Evolutionary conservation across 169 alveolate species (phyloP).

Genomic region (Theileria orientalis): DNA sequence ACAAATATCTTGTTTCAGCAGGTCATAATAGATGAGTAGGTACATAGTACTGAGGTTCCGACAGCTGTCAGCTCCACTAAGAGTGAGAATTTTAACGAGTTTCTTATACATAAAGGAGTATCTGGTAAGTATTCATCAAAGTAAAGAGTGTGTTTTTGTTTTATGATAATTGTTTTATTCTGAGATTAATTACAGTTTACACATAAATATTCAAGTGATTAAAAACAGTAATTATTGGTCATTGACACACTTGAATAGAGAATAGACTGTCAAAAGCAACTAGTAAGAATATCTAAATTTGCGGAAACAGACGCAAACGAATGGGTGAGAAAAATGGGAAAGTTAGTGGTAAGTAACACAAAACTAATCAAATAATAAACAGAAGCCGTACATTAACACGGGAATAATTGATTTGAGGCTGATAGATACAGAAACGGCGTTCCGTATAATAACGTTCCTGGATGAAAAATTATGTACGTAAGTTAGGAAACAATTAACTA

Average conservation of each 20-base stretch:
- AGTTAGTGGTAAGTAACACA: slow-evolving; percentile 66
- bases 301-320: slow-evolving; percentile 87
- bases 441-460: slow-evolving; percentile 80
- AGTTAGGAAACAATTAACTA: neutral
- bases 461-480: slow-evolving; percentile 77
- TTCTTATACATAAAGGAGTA: slow-evolving; percentile 74
- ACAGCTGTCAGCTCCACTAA: slow-evolving; percentile 79
- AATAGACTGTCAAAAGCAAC: slow-evolving; percentile 24
- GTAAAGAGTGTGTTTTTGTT: neutral
- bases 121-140: slow-evolving; percentile 51
- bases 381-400: slow-evolving; percentile 81
- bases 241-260: too few relatives aligned
- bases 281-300: slow-evolving; percentile 24
- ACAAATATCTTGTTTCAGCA: too few relatives aligned
- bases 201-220: neutral
- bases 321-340: slow-evolving; percentile 87
- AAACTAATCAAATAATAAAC: neutral
- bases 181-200: neutral
- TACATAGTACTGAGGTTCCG: slow-evolving; percentile 78
- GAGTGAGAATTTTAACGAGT: slow-evolving; percentile 78
- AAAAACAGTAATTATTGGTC: neutral
- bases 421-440: slow-evolving; percentile 87
- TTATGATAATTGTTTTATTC: neutral
- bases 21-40: too few relatives aligned
- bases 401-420: slow-evolving; percentile 85